phyloP scores from a whole-genome alignment of 1,284 basidiomycete genomes.

The Leccinum angustisporum region DNA sequence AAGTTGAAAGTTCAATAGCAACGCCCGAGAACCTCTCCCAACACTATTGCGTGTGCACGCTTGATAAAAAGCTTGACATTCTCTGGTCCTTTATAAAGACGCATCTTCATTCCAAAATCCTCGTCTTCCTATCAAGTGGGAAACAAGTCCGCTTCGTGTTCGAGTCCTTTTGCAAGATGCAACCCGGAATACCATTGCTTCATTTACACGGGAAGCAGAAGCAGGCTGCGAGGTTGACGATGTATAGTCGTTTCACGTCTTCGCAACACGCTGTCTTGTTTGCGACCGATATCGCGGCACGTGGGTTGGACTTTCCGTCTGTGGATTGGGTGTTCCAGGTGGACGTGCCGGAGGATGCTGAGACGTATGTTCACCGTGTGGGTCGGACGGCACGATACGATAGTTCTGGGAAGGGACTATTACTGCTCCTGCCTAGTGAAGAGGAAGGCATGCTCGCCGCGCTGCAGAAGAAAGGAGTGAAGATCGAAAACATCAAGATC shows the following conservation, averaged over 20 bases:
- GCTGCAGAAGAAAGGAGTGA: slow-evolving; percentile 74
- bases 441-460: slow-evolving; percentile 84
- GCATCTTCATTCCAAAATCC: slow-evolving; percentile 88
- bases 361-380: slow-evolving; percentile 97
- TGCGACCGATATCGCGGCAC: slow-evolving; percentile 96
- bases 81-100: slow-evolving; percentile 96
- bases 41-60: slow-evolving; percentile 82
- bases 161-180: slow-evolving; percentile 93
- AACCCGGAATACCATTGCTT: slow-evolving; percentile 89
- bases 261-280: slow-evolving; percentile 83
- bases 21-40: slow-evolving; percentile 82
- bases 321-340: slow-evolving; percentile 98
- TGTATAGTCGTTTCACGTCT: slow-evolving; percentile 80
- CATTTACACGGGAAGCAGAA: slow-evolving; percentile 98
- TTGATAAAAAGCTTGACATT: slow-evolving; percentile 89
- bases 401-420: slow-evolving; percentile 82
- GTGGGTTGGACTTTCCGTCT: slow-evolving; percentile 95
- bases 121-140: slow-evolving; percentile 94
- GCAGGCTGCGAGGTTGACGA: slow-evolving; percentile 82
- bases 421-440: slow-evolving; percentile 88
- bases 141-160: slow-evolving; percentile 98
- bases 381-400: slow-evolving; percentile 95
- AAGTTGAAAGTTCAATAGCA: slow-evolving; percentile 41
- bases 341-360: slow-evolving; percentile 98
- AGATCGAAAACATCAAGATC: slow-evolving; percentile 86